Conservation (phyloP, 305 asterid genomes). For the Rubia peregrina region DNA sequence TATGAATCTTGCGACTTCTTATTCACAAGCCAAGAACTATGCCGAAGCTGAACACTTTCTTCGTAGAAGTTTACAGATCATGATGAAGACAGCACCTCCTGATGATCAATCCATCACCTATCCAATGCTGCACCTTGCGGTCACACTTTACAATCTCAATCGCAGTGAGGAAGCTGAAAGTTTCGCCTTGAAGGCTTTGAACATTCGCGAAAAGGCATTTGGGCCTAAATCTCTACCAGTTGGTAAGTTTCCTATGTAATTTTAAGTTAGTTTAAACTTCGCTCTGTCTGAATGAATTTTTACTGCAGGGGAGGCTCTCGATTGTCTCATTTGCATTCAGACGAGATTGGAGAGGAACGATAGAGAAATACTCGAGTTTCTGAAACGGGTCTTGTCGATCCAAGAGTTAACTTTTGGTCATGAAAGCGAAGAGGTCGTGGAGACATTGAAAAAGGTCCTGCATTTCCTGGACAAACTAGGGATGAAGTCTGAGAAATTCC, state of each 20-base stretch:
- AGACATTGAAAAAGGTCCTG: constrained; percentile 62
- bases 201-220: constrained; percentile 64
- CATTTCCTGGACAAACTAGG: constrained; percentile 61
- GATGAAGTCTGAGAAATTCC: constrained; percentile 54
- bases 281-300: neutral
- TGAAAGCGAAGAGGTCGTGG: constrained; percentile 67
- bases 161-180: constrained; percentile 79
- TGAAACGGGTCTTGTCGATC: constrained; percentile 65
- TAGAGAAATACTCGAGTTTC: constrained; percentile 45
- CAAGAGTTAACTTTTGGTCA: constrained; percentile 67
- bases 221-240: constrained; percentile 82
- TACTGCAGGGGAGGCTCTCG: constrained; percentile 84
- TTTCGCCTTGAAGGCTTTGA: constrained; percentile 56
- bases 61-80: constrained; percentile 58
- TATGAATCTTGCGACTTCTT: constrained; percentile 81
- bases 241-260: constrained; percentile 42
- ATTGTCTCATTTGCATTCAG: constrained; percentile 78
- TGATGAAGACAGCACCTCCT: constrained; percentile 49
- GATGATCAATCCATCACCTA: constrained; percentile 77
- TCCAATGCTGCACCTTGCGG: constrained; percentile 80
- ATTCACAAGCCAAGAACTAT: constrained; percentile 64
- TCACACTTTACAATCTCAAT: constrained; percentile 55
- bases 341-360: constrained; percentile 55
- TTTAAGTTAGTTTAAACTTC: neutral
- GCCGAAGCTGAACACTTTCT: constrained; percentile 84